These are phyloP conservation scores for Medicago lupulina DNA, from an alignment of 306 rosid species.

Conservation along the genomic window DNA sequence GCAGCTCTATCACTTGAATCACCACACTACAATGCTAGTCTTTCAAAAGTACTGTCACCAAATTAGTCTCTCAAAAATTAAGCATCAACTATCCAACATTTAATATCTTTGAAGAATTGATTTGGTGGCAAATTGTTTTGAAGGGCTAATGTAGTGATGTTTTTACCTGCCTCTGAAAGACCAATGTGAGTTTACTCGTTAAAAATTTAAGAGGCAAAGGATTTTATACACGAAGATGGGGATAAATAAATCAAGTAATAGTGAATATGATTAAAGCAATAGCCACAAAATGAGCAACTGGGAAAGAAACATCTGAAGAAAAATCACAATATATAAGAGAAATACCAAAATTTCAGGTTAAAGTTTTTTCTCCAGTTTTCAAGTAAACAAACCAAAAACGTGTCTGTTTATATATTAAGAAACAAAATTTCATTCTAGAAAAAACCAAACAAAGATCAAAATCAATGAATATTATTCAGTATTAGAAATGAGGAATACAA, in stretches of 20 bases:
- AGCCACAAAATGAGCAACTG: constrained; percentile 29
- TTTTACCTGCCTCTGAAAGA: background rate
- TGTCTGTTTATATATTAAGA: too few relatives aligned
- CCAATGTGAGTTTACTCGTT: background rate
- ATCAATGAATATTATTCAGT: too few relatives aligned
- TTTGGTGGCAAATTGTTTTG: background rate
- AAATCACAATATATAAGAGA: too few relatives aligned
- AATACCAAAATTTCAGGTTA: too few relatives aligned
- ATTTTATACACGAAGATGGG: background rate
- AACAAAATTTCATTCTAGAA: too few relatives aligned
- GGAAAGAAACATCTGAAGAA: constrained; percentile 4
- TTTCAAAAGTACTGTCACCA: background rate
- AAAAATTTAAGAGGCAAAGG: background rate
- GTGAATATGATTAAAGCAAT: background rate
- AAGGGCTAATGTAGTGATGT: background rate
- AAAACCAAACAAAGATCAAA: too few relatives aligned
- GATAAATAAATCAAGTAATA: background rate
- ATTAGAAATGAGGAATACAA: too few relatives aligned
- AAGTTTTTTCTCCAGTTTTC: too few relatives aligned
- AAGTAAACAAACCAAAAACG: too few relatives aligned
- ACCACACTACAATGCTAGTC: background rate
- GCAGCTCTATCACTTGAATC: too few relatives aligned
- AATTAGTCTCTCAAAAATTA: constrained; percentile 6
- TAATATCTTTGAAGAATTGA: background rate
- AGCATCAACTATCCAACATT: background rate